These are phyloP conservation scores for Diplodia sapinea DNA, from an alignment of 2,329 filamentous ascomycete species.

Conservation along the genomic window DNA sequence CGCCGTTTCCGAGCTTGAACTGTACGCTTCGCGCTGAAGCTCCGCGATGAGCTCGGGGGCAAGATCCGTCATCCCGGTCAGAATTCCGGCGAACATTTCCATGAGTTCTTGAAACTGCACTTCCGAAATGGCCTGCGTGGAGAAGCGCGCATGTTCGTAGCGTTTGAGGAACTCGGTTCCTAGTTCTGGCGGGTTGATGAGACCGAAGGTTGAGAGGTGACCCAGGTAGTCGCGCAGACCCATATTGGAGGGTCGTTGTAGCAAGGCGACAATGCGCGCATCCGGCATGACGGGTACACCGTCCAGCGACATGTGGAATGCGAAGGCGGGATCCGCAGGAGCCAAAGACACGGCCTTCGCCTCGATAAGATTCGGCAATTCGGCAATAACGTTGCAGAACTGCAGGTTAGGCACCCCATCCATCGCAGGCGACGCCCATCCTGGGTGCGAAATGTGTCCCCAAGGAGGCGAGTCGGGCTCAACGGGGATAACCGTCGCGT, in stretches of 20 bases:
- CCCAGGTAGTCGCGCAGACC: constrained; percentile 79
- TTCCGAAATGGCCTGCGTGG: constrained; percentile 70
- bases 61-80: constrained; percentile 75
- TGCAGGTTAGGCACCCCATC: constrained; percentile 79
- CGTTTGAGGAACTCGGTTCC: constrained; percentile 68
- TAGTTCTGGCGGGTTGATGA: constrained; percentile 61
- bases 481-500: constrained; percentile 48
- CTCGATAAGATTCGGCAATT: constrained; percentile 89
- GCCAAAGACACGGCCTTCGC: constrained; percentile 89
- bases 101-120: constrained; percentile 77
- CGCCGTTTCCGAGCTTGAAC: constrained; percentile 40
- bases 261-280: constrained; percentile 69
- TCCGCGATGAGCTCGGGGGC: constrained; percentile 60
- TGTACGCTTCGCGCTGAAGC: constrained; percentile 39
- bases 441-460: constrained; percentile 83
- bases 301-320: constrained; percentile 33
- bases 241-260: constrained; percentile 74
- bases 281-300: constrained; percentile 59
- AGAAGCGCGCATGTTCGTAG: constrained; percentile 89
- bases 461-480: constrained; percentile 64
- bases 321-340: constrained; percentile 60
- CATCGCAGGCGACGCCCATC: constrained; percentile 83
- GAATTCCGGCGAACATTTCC: constrained; percentile 79
- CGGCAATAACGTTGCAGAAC: constrained; percentile 78
- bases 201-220: constrained; percentile 70